These are phyloP conservation scores for Aspergillus floridensis DNA, from an alignment of 2,329 filamentous ascomycete species.

Conservation along the genomic window DNA sequence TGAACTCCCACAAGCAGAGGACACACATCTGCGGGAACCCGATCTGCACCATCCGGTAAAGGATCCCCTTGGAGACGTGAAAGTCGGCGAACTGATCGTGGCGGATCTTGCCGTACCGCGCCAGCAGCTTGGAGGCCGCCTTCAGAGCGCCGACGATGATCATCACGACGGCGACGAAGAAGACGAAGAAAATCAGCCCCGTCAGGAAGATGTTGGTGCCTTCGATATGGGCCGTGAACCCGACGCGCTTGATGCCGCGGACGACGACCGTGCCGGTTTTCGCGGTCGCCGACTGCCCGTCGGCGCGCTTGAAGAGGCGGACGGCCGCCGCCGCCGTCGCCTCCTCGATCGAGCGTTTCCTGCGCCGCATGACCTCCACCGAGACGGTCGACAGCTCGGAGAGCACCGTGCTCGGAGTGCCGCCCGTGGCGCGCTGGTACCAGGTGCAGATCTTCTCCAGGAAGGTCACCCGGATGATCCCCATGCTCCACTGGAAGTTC, in stretches of 20 bases:
- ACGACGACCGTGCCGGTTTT: conserved; percentile 52
- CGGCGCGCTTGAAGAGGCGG: conserved; percentile 23
- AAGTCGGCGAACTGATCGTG: conserved; percentile 91
- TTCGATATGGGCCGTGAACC: conserved; percentile 80
- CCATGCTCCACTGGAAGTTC: conserved; percentile 97
- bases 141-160: conserved; percentile 76
- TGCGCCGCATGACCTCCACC: conserved; percentile 69
- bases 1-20: conserved; percentile 91
- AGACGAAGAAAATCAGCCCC: conserved; percentile 79
- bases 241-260: conserved; percentile 81
- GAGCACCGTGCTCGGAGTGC: conserved; percentile 73
- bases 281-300: conserved; percentile 46
- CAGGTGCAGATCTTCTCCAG: conserved; percentile 85
- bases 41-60: conserved; percentile 85
- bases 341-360: conserved; percentile 46
- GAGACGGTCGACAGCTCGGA: conserved; percentile 70
- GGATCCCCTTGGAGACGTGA: conserved; percentile 87
- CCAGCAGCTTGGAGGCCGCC: conserved; percentile 69
- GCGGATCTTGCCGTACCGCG: conserved; percentile 72
- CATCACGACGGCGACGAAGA: conserved; percentile 73
- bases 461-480: conserved; percentile 81
- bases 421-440: conserved; percentile 92
- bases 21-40: conserved; percentile 89
- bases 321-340: background rate
- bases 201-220: conserved; percentile 91